Base-by-base conservation (phyloP, 1,284 basidiomycete genomes). In the Microbotryum lychnidis-dioicae region DNA sequence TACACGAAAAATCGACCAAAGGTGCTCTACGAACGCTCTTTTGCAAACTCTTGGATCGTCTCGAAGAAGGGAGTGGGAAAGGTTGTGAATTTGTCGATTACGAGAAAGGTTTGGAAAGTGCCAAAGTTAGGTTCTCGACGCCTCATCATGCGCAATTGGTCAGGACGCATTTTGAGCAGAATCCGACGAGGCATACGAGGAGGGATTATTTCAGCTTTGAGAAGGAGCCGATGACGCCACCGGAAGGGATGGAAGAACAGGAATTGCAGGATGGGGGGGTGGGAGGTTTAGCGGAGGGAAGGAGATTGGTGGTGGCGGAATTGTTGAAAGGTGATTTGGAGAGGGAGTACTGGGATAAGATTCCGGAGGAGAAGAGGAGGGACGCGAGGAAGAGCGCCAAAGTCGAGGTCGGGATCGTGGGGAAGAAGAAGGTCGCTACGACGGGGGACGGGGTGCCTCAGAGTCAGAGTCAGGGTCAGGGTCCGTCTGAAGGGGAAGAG, bases 31-130 rank as follows among this genome's bases (percentile, higher is more conserved):
- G 63, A 44, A 29, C 37, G 6, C 23, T 66, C 23, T 64, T 68
- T 6, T 42, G 49, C 5, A 58, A 56, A 18, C 33, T 68, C 58
- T 48, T 68, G 47, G 64, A 68, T 14, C 37, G 57, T 27, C 48
- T 68, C 29, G 64, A 68, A 44, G 67, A 68, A 44, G 67, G 64
- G 6, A 68, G 67, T 56, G 62, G 64, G 27, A 66, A 58, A 48
- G 67, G 67, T 1, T 60, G 66, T 33, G 67, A 68, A 29, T 68
- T 61, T 46, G 64, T 66, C 27, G 67, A 68, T 50, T 68, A 62
- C 27, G 67, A 68, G 45, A 68, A 68, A 50, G 67, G 67, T 0
- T 46, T 62, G 14, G 60, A 61, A 4, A 60, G 50, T 4, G 67
- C 64, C 51, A 56, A 68, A 37, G 46, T 68, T 21, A 61, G 66